A percentile compares a stretch with the other conserved stretches of the same genome.
Conservation (phyloP, 352 stramenopile species). For the Plasmopara muralis region DNA sequence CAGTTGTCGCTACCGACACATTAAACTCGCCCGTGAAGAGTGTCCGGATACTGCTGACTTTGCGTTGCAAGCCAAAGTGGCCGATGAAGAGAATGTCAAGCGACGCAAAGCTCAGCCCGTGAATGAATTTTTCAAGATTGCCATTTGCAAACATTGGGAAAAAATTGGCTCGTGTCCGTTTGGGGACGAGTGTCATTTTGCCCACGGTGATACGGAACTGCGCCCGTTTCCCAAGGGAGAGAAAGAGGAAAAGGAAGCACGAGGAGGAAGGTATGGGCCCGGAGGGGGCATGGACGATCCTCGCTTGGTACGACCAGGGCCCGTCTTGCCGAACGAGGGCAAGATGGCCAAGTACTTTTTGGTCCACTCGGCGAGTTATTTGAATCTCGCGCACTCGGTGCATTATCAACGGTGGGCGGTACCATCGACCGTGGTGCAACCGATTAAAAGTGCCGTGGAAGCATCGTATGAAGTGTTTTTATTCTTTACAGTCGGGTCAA, state of each 20-base stretch:
- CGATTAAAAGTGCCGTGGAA: constrained; percentile 64
- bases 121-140: constrained; percentile 98
- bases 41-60: constrained; percentile 93
- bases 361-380: constrained; percentile 69
- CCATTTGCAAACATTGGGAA: constrained; percentile 96
- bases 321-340: constrained; percentile 56
- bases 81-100: constrained; percentile 87
- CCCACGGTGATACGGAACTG: constrained; percentile 92
- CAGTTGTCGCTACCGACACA: constrained; percentile 94
- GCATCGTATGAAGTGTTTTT: constrained; percentile 79
- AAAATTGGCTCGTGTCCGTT: constrained; percentile 95
- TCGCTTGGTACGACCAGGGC: constrained; percentile 1
- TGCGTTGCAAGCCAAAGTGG: constrained; percentile 86
- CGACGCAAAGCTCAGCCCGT: constrained; percentile 80
- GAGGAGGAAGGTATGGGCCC: constrained; percentile 5
- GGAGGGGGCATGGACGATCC: constrained; percentile 7
- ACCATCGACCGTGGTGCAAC: constrained; percentile 38
- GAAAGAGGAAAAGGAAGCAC: constrained; percentile 25
- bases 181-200: constrained; percentile 95
- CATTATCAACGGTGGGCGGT: constrained; percentile 68
- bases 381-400: constrained; percentile 77
- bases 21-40: constrained; percentile 90
- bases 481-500: constrained; percentile 61
- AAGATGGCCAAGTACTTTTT: constrained; percentile 82
- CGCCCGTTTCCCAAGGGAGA: constrained; percentile 79